These are phyloP conservation scores for Auriculariales sp. DNA, from an alignment of 768 basidiomycete species.

Conservation along the genomic window DNA sequence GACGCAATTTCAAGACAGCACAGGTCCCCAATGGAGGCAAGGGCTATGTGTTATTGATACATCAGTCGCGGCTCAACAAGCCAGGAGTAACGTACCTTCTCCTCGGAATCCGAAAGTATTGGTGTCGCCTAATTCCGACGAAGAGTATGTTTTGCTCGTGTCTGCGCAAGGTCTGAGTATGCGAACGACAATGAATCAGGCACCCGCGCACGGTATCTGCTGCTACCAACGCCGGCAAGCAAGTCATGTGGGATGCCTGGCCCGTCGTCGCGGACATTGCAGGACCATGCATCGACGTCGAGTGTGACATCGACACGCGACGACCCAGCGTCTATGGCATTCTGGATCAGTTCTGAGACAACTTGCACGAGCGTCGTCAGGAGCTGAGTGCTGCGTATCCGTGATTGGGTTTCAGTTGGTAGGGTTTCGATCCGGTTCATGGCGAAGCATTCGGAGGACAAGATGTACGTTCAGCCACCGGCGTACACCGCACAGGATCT, in stretches of 20 bases:
- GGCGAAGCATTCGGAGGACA: no score
- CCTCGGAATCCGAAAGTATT: slow-evolving; percentile 84
- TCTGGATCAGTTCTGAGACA: slow-evolving; percentile 77
- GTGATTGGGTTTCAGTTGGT: slow-evolving; percentile 45
- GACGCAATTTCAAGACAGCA: slow-evolving; percentile 73
- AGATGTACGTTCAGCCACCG: no score
- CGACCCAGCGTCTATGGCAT: slow-evolving; percentile 73
- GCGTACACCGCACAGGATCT: no score
- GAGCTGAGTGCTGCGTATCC: slow-evolving; percentile 70
- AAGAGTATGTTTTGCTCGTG: slow-evolving; percentile 55
- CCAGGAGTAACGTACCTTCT: slow-evolving; percentile 47
- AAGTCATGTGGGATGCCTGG: slow-evolving; percentile 52
- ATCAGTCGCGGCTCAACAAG: not conserved
- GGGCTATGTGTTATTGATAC: slow-evolving; percentile 29
- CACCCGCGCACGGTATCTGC: slow-evolving; percentile 52
- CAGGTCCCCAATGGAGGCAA: slow-evolving; percentile 72
- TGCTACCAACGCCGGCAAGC: slow-evolving; percentile 37
- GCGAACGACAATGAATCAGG: not conserved
- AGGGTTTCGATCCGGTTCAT: slow-evolving; percentile 32
- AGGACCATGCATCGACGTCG: slow-evolving; percentile 62
- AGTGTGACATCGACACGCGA: slow-evolving; percentile 55
- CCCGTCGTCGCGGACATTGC: slow-evolving; percentile 82
- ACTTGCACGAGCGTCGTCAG: slow-evolving; percentile 70
- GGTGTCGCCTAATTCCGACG: slow-evolving; percentile 31
- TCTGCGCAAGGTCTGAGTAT: slow-evolving; percentile 22